phyloP scores from a whole-genome alignment of 345 rosid genomes.

The Aquilaria yunnanensis region DNA sequence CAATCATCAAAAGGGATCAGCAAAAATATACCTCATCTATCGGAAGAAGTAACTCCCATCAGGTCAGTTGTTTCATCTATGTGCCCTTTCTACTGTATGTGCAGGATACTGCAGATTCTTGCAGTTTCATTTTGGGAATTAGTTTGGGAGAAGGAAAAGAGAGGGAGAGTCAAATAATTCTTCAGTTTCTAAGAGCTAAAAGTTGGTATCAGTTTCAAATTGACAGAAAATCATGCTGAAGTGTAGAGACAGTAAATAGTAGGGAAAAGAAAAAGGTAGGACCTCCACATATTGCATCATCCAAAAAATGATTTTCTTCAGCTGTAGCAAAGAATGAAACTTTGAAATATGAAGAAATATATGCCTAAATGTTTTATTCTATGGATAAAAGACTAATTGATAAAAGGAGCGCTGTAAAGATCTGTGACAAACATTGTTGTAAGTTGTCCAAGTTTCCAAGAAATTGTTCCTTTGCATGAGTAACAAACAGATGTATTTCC shows the following conservation, averaged over 20 bases:
- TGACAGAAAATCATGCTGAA: neutral
- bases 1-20: slow-evolving; percentile 74
- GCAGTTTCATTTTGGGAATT: neutral
- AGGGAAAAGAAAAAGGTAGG: no score
- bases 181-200: no score
- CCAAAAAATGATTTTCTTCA: no score
- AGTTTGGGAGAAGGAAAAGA: no score
- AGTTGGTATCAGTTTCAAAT: neutral
- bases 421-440: slow-evolving; percentile 38
- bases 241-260: no score
- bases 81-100: slow-evolving; percentile 1
- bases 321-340: no score
- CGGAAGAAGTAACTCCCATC: slow-evolving; percentile 69
- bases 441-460: slow-evolving; percentile 56
- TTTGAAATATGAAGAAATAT: no score
- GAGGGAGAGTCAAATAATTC: no score
- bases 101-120: neutral
- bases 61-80: slow-evolving; percentile 33
- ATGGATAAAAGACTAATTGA: no score
- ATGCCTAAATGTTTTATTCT: no score
- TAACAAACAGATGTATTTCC: slow-evolving; percentile 50
- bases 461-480: slow-evolving; percentile 51
- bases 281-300: no score
- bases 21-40: slow-evolving; percentile 37
- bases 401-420: slow-evolving; percentile 19